Percentiles rank a stretch among this genome's conserved stretches.
These are phyloP conservation scores for Amaranthus hypochondriacus DNA, from an alignment of 148 eudicot species.

Conservation along the genomic window DNA sequence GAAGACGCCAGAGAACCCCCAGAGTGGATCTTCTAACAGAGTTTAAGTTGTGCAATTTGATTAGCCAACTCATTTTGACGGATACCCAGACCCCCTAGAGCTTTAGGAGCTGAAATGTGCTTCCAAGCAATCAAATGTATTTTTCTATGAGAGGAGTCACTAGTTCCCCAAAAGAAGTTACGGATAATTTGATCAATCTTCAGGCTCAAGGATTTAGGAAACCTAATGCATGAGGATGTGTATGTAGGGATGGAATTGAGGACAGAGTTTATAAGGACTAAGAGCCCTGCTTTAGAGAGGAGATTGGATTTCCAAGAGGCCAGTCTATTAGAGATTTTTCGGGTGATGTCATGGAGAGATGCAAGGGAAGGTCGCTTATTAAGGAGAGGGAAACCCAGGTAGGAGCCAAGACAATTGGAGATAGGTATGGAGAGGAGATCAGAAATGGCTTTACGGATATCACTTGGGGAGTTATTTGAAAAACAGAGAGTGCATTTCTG, in stretches of 20 bases:
- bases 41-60: too few relatives aligned
- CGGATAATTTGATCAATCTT: too few relatives aligned
- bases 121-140: too few relatives aligned
- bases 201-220: too few relatives aligned
- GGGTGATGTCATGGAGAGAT: neutral
- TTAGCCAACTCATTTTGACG: too few relatives aligned
- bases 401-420: neutral
- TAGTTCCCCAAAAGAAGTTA: too few relatives aligned
- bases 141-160: too few relatives aligned
- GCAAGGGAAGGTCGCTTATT: neutral
- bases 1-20: too few relatives aligned
- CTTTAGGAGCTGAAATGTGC: too few relatives aligned
- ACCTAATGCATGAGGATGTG: too few relatives aligned
- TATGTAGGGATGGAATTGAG: neutral
- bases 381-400: neutral
- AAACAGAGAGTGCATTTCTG: neutral
- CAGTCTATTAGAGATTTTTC: neutral
- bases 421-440: rapidly evolving
- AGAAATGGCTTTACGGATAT: neutral
- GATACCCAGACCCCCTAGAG: too few relatives aligned
- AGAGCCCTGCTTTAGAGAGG: neutral
- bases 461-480: neutral
- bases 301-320: neutral
- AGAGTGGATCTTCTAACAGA: too few relatives aligned
- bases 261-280: neutral